Evolutionary conservation across 2,329 filamentous ascomycete genomes (phyloP).

Genomic region (Scedosporium dehoogii): DNA sequence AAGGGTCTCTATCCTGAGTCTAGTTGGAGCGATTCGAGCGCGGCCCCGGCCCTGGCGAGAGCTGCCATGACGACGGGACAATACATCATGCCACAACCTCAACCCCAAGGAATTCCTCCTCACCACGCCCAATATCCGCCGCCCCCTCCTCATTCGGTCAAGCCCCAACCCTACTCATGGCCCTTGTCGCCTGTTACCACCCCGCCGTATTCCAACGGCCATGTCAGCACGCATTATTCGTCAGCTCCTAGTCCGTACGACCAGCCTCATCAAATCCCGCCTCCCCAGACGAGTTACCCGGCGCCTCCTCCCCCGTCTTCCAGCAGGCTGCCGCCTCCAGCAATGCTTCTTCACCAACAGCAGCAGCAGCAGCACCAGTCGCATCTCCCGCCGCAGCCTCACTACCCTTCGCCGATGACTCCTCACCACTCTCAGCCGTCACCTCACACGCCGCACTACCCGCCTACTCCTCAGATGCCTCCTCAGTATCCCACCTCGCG

Average conservation of each 20-base stretch:
- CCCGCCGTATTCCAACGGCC: slow-evolving; percentile 31
- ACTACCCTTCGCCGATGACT: slow-evolving; percentile 17
- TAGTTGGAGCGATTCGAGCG: slow-evolving; percentile 75
- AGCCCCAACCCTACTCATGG: slow-evolving; percentile 31
- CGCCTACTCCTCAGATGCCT: slow-evolving; percentile 17
- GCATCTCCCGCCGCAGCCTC: slow-evolving; percentile 18
- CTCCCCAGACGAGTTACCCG: slow-evolving; percentile 17
- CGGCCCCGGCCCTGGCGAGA: slow-evolving; percentile 70
- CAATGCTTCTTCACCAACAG: slow-evolving; percentile 5
- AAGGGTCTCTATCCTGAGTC: slow-evolving; percentile 98
- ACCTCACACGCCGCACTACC: slow-evolving; percentile 16
- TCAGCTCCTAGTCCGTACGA: slow-evolving; percentile 11
- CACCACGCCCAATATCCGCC: slow-evolving; percentile 14
- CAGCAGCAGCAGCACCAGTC: slow-evolving; percentile 20
- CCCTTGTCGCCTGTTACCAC: slow-evolving; percentile 46
- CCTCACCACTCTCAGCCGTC: slow-evolving; percentile 5
- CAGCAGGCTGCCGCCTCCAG: slow-evolving; percentile 18
- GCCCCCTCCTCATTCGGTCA: slow-evolving; percentile 16
- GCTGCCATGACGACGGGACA: slow-evolving; percentile 52
- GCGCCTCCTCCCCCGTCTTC: slow-evolving; percentile 16
- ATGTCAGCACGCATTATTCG: slow-evolving; percentile 24
- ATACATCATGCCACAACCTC: slow-evolving; percentile 12
- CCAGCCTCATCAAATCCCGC: slow-evolving; percentile 13
- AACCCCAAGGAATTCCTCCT: slow-evolving; percentile 15
- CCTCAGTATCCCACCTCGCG: slow-evolving; percentile 12